These are phyloP conservation scores for Blastocystis hominis DNA, from an alignment of 352 stramenopile species.

Conservation along the genomic window DNA sequence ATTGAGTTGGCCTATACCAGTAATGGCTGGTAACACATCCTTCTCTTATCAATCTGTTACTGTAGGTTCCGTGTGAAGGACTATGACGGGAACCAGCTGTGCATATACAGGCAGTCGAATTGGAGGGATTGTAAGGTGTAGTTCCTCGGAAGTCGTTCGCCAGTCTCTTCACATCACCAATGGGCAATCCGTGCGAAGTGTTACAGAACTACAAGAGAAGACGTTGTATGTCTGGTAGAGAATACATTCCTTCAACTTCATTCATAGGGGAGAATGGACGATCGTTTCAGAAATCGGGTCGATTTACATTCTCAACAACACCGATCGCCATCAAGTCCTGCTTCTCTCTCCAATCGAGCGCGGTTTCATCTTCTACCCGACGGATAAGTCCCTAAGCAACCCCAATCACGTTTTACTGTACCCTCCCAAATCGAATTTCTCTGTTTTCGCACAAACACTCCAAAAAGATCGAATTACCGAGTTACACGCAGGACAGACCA, in stretches of 20 bases:
- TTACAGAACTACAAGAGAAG: background rate
- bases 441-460: background rate
- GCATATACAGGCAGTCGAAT: background rate
- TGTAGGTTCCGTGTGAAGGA: background rate
- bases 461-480: background rate
- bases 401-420: background rate
- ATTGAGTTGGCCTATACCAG: slow-evolving; percentile 13
- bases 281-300: background rate
- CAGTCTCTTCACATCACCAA: background rate
- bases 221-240: background rate
- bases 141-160: background rate
- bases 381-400: background rate
- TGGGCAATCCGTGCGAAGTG: too few relatives aligned
- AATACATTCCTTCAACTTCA: too few relatives aligned
- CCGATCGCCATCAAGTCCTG: background rate
- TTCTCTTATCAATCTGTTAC: background rate
- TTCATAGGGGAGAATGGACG: slow-evolving; percentile 23
- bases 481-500: background rate
- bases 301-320: slow-evolving; percentile 28
- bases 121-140: background rate
- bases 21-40: background rate
- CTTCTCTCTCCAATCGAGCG: background rate
- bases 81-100: background rate
- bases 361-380: slow-evolving; percentile 29
- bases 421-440: background rate